A percentile compares a stretch with the other conserved stretches of the same genome.
Conservation (phyloP, 768 basidiomycete species). For the Trametes elegans region DNA sequence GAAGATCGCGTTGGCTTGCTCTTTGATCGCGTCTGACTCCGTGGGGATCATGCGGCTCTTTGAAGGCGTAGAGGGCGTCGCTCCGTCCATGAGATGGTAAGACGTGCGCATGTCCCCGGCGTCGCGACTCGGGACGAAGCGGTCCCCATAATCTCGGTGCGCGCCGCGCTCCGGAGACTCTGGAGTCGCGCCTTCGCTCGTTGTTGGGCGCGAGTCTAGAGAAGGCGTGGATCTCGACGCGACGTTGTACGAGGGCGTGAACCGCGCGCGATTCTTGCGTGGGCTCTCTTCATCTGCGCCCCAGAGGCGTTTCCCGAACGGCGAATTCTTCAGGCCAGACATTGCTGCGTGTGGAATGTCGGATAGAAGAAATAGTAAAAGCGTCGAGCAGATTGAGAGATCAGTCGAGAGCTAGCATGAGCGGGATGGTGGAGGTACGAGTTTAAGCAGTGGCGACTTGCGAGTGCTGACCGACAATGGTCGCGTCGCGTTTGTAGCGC, state of each 20-base stretch:
- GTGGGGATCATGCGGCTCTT: conserved; percentile 42
- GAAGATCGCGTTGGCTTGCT: conserved; percentile 85
- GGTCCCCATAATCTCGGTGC: conserved; percentile 43
- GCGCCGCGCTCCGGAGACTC: conserved; percentile 35
- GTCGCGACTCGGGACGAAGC: conserved; percentile 65
- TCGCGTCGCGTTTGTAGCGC: conserved; percentile 27
- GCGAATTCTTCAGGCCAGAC: conserved; percentile 81
- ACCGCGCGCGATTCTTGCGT: conserved; percentile 48
- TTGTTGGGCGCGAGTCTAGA: conserved; percentile 51
- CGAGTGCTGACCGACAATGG: conserved; percentile 21
- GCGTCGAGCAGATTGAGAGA: conserved; percentile 21
- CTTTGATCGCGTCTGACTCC: conserved; percentile 48
- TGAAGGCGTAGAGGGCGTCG: conserved; percentile 35
- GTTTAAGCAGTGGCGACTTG: conserved; percentile 11
- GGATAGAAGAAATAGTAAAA: conserved; percentile 17
- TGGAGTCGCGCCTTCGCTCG: conserved; percentile 53
- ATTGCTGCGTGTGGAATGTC: conserved; percentile 35
- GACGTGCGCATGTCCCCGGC: conserved; percentile 58
- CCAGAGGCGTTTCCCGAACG: conserved; percentile 80
- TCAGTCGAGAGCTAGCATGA: conserved; percentile 26
- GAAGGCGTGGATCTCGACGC: conserved; percentile 51
- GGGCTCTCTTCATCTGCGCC: conserved; percentile 57
- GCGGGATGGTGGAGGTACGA: conserved; percentile 8
- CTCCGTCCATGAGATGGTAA: conserved; percentile 57
- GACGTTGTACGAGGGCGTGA: conserved; percentile 54